Evolutionary conservation across 208 protist species (phyloP).

Genomic region (Leishmania lainsoni): DNA sequence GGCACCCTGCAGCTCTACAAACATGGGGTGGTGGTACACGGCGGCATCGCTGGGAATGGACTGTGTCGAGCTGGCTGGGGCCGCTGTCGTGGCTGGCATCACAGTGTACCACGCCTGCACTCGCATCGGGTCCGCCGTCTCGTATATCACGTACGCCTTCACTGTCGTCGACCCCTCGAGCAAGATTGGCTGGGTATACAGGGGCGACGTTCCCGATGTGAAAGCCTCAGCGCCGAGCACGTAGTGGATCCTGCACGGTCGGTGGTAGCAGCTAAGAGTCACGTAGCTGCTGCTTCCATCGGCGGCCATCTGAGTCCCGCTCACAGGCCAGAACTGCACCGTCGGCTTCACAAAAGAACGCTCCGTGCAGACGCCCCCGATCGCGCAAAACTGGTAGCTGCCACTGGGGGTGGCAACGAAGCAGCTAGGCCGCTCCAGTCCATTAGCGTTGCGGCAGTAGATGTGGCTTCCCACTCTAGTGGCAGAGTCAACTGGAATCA

Average conservation of each 20-base stretch:
- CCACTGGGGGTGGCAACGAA: slow-evolving; percentile 52
- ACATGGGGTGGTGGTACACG: slow-evolving; percentile 45
- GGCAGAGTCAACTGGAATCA: slow-evolving; percentile 31
- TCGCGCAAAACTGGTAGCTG: slow-evolving; percentile 55
- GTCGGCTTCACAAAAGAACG: slow-evolving; percentile 15
- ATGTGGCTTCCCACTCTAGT: slow-evolving; percentile 68
- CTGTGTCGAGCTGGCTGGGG: slow-evolving; percentile 2
- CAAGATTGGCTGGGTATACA: slow-evolving; percentile 38
- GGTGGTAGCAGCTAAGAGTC: slow-evolving; percentile 45
- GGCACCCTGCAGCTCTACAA: slow-evolving; percentile 43
- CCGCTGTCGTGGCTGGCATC: slow-evolving; percentile 2
- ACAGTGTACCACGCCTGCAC: slow-evolving; percentile 47
- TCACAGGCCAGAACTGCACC: slow-evolving; percentile 38
- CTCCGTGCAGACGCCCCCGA: slow-evolving; percentile 48
- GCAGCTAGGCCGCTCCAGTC: slow-evolving; percentile 43
- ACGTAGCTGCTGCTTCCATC: slow-evolving; percentile 39
- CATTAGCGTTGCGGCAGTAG: slow-evolving; percentile 75
- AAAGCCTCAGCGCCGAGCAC: slow-evolving; percentile 36
- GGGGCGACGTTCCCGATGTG: slow-evolving; percentile 13
- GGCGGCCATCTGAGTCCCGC: slow-evolving; percentile 21
- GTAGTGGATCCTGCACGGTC: slow-evolving; percentile 67
- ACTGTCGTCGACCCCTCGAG: slow-evolving; percentile 42
- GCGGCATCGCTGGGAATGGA: slow-evolving; percentile 36
- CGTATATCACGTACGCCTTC: slow-evolving; percentile 43
- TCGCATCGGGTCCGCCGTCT: slow-evolving; percentile 20